Percentiles rank a stretch among this genome's conserved stretches.
Evolutionary conservation across 768 basidiomycete genomes (phyloP).

Genomic region (Lactarius psammicola): DNA sequence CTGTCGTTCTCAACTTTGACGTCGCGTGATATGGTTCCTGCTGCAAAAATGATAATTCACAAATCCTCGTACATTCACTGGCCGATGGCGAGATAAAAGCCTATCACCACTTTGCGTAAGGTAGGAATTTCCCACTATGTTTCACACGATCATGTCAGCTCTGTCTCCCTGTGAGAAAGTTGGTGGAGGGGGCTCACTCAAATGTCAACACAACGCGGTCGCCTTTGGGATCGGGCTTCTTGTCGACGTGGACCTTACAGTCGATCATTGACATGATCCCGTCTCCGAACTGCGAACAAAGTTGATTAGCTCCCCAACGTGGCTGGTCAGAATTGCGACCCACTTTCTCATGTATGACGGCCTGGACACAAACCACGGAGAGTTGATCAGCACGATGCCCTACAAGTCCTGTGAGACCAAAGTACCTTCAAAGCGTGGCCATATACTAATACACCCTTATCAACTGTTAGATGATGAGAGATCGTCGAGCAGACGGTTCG

Average conservation of each 20-base stretch:
- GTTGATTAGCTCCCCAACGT: not conserved
- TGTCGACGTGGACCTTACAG: constrained; percentile 65
- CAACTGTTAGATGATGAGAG: not conserved
- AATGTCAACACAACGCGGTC: constrained; percentile 78
- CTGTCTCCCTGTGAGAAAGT: not conserved
- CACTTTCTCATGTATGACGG: constrained; percentile 77
- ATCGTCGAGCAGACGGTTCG: not conserved
- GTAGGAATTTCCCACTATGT: constrained; percentile 71
- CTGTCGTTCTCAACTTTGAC: not conserved
- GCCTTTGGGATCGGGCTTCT: constrained; percentile 73
- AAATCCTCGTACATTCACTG: constrained; percentile 1
- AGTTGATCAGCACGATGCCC: not conserved
- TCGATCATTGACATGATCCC: constrained; percentile 91
- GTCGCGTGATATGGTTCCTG: not conserved
- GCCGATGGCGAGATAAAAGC: not conserved
- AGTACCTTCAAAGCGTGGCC: constrained; percentile 75
- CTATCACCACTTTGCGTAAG: constrained; percentile 64
- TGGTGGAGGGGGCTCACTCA: constrained; percentile 50
- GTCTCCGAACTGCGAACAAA: constrained; percentile 66
- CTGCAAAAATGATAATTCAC: not conserved
- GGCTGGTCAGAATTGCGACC: not conserved
- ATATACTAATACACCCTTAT: constrained; percentile 68
- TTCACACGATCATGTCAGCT: constrained; percentile 2
- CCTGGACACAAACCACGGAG: constrained; percentile 36
- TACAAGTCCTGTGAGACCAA: not conserved